phyloP scores from a whole-genome alignment of 2,329 filamentous ascomycete genomes.

The Colletotrichum acutatum region DNA sequence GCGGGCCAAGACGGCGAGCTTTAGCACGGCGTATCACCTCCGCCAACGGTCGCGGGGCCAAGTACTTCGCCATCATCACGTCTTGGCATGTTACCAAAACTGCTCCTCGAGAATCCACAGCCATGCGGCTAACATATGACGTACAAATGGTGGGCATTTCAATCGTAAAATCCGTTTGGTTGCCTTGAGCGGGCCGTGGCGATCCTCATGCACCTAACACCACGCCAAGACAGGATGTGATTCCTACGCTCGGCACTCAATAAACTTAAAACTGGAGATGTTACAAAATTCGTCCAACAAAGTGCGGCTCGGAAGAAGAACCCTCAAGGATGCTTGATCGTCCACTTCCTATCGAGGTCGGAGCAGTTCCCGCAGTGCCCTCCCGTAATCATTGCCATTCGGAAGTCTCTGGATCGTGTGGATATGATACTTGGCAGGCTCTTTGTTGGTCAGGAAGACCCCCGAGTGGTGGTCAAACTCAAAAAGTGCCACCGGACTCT shows the following conservation, averaged over 20 bases:
- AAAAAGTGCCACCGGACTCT: constrained; percentile 78
- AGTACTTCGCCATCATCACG: not conserved
- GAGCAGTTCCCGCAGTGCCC: constrained; percentile 55
- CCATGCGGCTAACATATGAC: not conserved
- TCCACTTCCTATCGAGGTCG: constrained; percentile 7
- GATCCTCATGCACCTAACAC: not conserved
- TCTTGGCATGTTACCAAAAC: not conserved
- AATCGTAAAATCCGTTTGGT: not conserved
- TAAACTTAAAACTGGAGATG: not conserved
- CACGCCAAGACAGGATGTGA: not conserved
- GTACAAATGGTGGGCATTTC: not conserved
- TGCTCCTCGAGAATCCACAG: not conserved
- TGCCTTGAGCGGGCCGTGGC: not conserved
- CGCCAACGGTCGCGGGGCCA: not conserved
- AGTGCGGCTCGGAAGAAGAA: not conserved
- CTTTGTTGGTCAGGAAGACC: constrained; percentile 78
- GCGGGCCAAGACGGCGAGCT: not conserved
- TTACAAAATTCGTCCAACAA: no score
- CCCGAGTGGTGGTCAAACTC: constrained; percentile 86
- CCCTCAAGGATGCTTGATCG: not conserved
- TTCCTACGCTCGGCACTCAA: not conserved
- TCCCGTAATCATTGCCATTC: constrained; percentile 81
- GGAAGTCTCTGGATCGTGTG: constrained; percentile 79
- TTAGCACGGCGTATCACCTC: not conserved
- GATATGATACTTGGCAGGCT: constrained; percentile 82